Conservation (phyloP, 371 early-diverging fungal genomes). For the Conidiobolus incongruus region DNA sequence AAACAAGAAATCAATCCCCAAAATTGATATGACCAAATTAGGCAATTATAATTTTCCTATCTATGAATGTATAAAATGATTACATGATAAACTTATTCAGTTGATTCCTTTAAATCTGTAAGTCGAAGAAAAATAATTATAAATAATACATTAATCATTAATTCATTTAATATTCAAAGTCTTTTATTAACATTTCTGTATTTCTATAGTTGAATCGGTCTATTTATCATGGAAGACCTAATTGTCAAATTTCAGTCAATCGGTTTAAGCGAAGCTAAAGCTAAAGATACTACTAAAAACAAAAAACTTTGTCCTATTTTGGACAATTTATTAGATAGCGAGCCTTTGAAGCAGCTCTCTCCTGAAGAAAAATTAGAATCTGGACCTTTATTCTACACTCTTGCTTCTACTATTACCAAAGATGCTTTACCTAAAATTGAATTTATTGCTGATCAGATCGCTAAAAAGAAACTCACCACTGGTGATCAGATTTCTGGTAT, state of each 20-base stretch:
- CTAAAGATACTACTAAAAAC: slow-evolving; percentile 84
- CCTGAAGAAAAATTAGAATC: slow-evolving; percentile 25
- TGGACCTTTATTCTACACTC: slow-evolving; percentile 60
- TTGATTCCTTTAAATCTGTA: too few relatives aligned
- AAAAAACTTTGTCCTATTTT: slow-evolving; percentile 74
- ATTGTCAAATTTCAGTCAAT: slow-evolving; percentile 51
- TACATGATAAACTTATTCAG: too few relatives aligned
- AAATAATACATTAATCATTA: too few relatives aligned
- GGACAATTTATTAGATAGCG: slow-evolving; percentile 30
- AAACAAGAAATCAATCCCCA: too few relatives aligned
- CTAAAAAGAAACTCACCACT: slow-evolving; percentile 27
- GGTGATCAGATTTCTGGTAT: slow-evolving; percentile 78
- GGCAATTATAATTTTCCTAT: too few relatives aligned
- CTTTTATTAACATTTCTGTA: too few relatives aligned
- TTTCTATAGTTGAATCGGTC: neutral
- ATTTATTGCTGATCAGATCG: slow-evolving; percentile 53
- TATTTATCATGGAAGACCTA: slow-evolving; percentile 17
- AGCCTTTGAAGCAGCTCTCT: slow-evolving; percentile 29
- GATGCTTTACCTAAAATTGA: slow-evolving; percentile 43
- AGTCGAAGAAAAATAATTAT: too few relatives aligned
- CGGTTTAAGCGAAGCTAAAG: slow-evolving; percentile 75
- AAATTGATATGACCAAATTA: too few relatives aligned
- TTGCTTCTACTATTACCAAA: slow-evolving; percentile 70
- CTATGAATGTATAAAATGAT: too few relatives aligned
- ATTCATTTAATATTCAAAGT: too few relatives aligned